Evolutionary conservation across 2,329 filamentous ascomycete species (phyloP).

Genomic region (Grosmannia clavigera): DNA sequence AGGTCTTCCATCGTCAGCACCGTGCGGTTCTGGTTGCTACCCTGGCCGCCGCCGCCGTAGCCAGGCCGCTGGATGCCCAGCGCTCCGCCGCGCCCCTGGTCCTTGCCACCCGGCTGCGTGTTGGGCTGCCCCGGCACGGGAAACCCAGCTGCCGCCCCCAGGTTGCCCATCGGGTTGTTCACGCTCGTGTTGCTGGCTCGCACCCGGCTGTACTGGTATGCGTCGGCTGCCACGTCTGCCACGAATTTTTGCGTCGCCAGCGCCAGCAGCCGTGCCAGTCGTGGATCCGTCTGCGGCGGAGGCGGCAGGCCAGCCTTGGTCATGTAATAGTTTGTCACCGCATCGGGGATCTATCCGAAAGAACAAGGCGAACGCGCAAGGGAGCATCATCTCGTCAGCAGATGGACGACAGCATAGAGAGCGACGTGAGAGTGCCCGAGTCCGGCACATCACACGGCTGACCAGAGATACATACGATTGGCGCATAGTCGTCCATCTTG

Average conservation of each 20-base stretch:
- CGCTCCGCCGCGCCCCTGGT: slow-evolving; percentile 45
- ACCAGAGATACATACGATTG: slow-evolving; percentile 52
- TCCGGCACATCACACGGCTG: not conserved
- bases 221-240: slow-evolving; percentile 90
- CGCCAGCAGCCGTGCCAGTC: slow-evolving; percentile 83
- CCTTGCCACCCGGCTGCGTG: slow-evolving; percentile 34
- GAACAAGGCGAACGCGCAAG: not conserved
- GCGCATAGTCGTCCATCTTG: slow-evolving; percentile 98
- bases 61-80: slow-evolving; percentile 66
- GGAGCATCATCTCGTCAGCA: not conserved
- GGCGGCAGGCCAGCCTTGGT: slow-evolving; percentile 89
- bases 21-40: slow-evolving; percentile 78
- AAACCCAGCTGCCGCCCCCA: slow-evolving; percentile 64
- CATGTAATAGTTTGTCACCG: slow-evolving; percentile 96
- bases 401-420: not conserved
- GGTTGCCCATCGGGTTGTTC: slow-evolving; percentile 83
- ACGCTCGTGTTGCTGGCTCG: slow-evolving; percentile 71
- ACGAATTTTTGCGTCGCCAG: slow-evolving; percentile 99
- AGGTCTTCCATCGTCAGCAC: slow-evolving; percentile 98
- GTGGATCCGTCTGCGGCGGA: slow-evolving; percentile 77
- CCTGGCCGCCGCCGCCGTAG: slow-evolving; percentile 78
- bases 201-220: slow-evolving; percentile 95
- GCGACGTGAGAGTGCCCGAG: not conserved
- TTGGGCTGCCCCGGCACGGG: slow-evolving; percentile 47
- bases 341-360: slow-evolving; percentile 72